Evolutionary conservation across 257 asterid genomes (phyloP), one percentile per base, ranked within the genome.

Genomic region (Solanum habrochaites): DNA sequence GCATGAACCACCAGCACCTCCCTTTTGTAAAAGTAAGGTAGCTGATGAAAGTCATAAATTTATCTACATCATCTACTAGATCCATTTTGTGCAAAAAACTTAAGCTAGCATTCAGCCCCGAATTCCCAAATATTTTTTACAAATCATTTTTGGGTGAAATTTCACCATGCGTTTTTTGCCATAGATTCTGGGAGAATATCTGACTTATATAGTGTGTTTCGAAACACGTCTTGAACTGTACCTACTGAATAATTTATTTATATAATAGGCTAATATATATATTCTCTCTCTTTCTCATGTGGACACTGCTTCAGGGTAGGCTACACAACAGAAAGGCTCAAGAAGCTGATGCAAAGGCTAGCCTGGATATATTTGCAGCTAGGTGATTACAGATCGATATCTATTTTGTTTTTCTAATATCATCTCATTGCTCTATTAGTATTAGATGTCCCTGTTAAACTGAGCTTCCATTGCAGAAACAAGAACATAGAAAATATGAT

Each of bases 301-400:
- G 78, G 83, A 16, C 42, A 11, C 82, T 73, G 74, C 69, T 89
- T 32, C 94, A 97, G 98, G 99, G 98, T 84, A 91, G 97, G 92
- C 43, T 85, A 87, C 96, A 95, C 29, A 96, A 89, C 56, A 93
- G 88, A 88, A 93, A 87, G 94, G 99, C 99, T 85, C 92, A 86
- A 77, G 96, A 93, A 90, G 98, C 98, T 29, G 99, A 97, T 88
- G 95, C 93, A 90, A 95, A 91, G 91, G 99, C 98, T 88, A 97
- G 99, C 88, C 91, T 77, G 89, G 92, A 96, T 92, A 95, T 97
- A 89, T 97, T 97, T 86, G 86, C 90, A 32, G 93, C 93, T 49
- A 94, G 98, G 98, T 95, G 87, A 92, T 89, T 31, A 52, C 85
- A 49, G 42, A 81, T 81, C 20, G 6, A 3, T 4, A 18, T 49